Conservation (phyloP, 2,329 filamentous ascomycete genomes). For the Bipolaris bicolor region DNA sequence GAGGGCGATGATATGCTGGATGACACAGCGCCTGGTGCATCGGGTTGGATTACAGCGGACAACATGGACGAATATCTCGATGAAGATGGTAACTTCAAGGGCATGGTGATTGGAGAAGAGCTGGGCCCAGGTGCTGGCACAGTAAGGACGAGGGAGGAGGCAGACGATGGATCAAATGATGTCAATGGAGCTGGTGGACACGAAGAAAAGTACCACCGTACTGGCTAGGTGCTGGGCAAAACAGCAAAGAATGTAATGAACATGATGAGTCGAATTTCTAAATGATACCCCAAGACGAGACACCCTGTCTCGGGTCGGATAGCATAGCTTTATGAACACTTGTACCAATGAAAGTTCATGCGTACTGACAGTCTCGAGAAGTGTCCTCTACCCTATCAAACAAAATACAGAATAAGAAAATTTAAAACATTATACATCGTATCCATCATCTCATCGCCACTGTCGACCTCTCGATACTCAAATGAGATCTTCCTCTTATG, state of each 20-base stretch:
- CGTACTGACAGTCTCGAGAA: no score
- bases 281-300: constrained; percentile 7
- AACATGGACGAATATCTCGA: constrained; percentile 77
- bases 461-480: not conserved
- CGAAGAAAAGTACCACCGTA: constrained; percentile 48
- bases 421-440: not conserved
- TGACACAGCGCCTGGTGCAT: constrained; percentile 70
- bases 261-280: not conserved
- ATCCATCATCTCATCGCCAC: not conserved
- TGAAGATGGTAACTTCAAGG: constrained; percentile 49
- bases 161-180: constrained; percentile 35
- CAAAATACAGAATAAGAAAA: not conserved
- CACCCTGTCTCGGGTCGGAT: not conserved
- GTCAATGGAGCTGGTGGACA: constrained; percentile 32
- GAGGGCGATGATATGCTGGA: constrained; percentile 57
- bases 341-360: not conserved
- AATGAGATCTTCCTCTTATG: not conserved
- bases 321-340: not conserved
- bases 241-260: not conserved
- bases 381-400: not conserved
- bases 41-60: constrained; percentile 88
- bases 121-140: constrained; percentile 49
- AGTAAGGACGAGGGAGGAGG: constrained; percentile 43
- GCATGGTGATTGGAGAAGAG: constrained; percentile 34
- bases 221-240: constrained; percentile 25